Percentiles rank a stretch among this genome's conserved stretches.
phyloP scores from a whole-genome alignment of 108 stramenopile genomes.

The Fragilaria radians region DNA sequence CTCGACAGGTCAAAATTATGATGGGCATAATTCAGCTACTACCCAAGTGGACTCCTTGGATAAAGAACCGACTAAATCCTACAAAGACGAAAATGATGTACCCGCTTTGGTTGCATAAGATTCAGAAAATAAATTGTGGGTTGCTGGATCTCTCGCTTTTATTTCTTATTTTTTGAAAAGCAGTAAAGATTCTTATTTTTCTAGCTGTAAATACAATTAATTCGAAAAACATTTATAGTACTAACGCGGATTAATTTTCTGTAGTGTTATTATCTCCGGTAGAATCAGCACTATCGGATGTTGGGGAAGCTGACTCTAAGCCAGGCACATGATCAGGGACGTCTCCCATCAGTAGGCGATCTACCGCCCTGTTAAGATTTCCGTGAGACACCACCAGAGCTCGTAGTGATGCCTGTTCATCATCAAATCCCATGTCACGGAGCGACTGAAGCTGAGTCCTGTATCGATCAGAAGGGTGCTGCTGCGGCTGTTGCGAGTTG shows the following conservation, averaged over 20 bases:
- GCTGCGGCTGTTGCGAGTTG: slow-evolving; percentile 8
- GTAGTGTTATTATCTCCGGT: too few species aligned
- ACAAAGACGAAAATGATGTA: too few species aligned
- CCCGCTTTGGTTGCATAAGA: too few species aligned
- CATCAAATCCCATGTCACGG: slow-evolving; percentile 86
- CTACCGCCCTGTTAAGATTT: slow-evolving; percentile 83
- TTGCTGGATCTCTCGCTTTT: too few species aligned
- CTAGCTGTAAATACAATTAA: slow-evolving; percentile 10
- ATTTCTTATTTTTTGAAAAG: too few species aligned
- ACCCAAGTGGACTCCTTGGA: too few species aligned
- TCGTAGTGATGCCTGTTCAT: slow-evolving; percentile 62
- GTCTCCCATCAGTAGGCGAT: slow-evolving; percentile 48
- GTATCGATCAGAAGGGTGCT: slow-evolving; percentile 60
- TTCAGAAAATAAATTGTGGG: too few species aligned
- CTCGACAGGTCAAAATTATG: too few species aligned
- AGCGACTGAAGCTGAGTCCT: slow-evolving; percentile 62
- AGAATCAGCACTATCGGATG: too few species aligned
- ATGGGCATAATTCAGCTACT: too few species aligned
- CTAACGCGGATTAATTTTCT: slow-evolving; percentile 12
- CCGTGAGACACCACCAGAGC: slow-evolving; percentile 68
- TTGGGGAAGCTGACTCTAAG: background rate
- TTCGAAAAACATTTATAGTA: background rate
- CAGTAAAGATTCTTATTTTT: too few species aligned
- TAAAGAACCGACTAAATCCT: too few species aligned
- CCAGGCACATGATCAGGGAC: slow-evolving; percentile 1